Evolutionary conservation across 1,139 yeast genomes (phyloP), one percentile per base, ranked within the genome.

Genomic region (Wickerhamomyces sp.): DNA sequence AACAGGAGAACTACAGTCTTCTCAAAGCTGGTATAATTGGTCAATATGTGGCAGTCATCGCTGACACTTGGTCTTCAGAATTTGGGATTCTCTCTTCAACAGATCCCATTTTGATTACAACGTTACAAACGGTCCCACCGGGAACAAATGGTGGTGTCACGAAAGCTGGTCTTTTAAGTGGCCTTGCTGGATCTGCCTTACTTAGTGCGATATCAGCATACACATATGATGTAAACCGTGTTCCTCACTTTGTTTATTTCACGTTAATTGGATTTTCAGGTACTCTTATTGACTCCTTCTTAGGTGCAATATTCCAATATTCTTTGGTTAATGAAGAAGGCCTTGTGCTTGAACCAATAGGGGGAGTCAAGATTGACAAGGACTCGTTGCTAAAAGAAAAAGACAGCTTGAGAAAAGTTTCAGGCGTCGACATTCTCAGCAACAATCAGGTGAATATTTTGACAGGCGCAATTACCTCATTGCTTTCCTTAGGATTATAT

Each of bases 101-200:
- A 6, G 46, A 53, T 15, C 75, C 77, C 3, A 43, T 64, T 22
- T 57, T 70, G 15, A 67, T 71, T 43, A 70, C 74, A n/a, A 65
- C 69, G 3, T 54, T 67, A 22, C 51, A 56, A 25, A 57, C 58
- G 5, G 72, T 73, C 33, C 76, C 77, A 2, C 64, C 61, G 21
- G 77, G 77, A 14, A 71, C 76, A 15, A 72, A 72, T 47, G 77
- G 77, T 8, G 77, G 74, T 12, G 64, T 72, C 1, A 61, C 75
- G 1, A 48, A 41, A 3, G 47, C 60, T 7, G 78, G 76, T 0
- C 43, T 71, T 16, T 33, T 53, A 3, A 68, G 68, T 5, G 76
- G 72, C 0, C 32, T 56, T 0, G 49, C 49, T 9, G 77, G 75
- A 0, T 67, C 74, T 2, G 50, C 58, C 3, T 44, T 61, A 13